Conservation (phyloP, 2,329 filamentous ascomycete genomes). For the Apiospora kogelbergensis region DNA sequence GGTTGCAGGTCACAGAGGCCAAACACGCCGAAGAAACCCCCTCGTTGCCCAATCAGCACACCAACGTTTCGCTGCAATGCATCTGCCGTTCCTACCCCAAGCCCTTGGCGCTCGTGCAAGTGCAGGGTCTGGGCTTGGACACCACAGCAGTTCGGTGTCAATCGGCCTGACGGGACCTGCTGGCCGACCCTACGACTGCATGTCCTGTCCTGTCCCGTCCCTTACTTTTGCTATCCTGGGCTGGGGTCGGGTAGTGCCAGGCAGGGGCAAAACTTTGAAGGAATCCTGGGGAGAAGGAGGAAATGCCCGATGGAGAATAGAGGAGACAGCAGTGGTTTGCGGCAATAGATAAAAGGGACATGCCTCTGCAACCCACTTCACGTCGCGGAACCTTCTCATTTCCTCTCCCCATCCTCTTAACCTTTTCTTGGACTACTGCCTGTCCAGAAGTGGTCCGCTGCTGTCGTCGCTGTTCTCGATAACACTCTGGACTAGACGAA, state of each 20-base stretch:
- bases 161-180: neutral
- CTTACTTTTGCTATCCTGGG: neutral
- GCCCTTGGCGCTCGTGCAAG: constrained; percentile 1
- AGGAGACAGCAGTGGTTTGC: neutral
- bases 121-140: neutral
- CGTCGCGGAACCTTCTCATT: neutral
- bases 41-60: neutral
- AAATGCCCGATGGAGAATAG: neutral
- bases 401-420: neutral
- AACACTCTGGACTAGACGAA: neutral
- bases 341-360: neutral
- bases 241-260: neutral
- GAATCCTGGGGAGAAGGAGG: neutral
- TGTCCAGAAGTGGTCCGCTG: neutral
- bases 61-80: neutral
- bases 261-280: neutral
- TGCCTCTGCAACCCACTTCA: neutral
- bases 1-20: neutral
- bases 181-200: neutral
- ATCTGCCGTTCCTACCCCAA: neutral
- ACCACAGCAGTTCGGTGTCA: neutral
- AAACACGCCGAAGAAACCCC: neutral
- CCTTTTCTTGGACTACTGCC: neutral
- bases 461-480: neutral
- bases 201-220: neutral